These are phyloP conservation scores for Styphnolobium japonicum DNA, from an alignment of 306 rosid genomes.

Conservation along the genomic window DNA sequence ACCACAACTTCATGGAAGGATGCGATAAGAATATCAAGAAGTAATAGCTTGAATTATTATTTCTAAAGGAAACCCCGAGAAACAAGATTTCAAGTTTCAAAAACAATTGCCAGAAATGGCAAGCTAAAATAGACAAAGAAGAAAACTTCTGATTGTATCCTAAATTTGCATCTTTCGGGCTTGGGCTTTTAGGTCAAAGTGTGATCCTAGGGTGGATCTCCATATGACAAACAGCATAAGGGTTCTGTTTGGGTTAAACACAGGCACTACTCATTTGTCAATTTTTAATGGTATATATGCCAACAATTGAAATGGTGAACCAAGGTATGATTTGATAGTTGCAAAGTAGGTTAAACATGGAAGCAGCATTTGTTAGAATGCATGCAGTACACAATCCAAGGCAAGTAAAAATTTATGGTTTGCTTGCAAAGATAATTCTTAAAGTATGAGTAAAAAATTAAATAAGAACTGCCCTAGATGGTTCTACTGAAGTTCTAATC, in stretches of 20 bases:
- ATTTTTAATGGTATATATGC: neutral
- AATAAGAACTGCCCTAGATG: too few species aligned
- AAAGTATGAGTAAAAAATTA: neutral
- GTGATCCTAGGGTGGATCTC: neutral
- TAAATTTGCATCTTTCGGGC: neutral
- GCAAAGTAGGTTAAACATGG: neutral
- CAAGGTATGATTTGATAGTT: neutral
- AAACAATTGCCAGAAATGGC: neutral
- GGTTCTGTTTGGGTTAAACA: neutral
- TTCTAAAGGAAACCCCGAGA: neutral
- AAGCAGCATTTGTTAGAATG: neutral
- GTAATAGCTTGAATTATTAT: neutral
- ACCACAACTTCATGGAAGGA: neutral
- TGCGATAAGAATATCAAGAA: neutral
- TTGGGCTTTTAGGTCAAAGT: neutral
- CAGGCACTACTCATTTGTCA: neutral
- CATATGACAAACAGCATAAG: neutral
- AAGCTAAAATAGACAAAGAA: neutral
- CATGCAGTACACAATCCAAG: neutral
- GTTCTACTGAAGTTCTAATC: too few species aligned
- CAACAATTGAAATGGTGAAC: neutral
- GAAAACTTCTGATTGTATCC: neutral
- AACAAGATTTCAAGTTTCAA: neutral
- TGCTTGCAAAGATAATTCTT: neutral
- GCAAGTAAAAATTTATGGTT: neutral